A percentile compares a stretch with the other conserved stretches of the same genome.
These are phyloP conservation scores for Hericium erinaceus DNA, from an alignment of 768 basidiomycete species.

Conservation along the genomic window DNA sequence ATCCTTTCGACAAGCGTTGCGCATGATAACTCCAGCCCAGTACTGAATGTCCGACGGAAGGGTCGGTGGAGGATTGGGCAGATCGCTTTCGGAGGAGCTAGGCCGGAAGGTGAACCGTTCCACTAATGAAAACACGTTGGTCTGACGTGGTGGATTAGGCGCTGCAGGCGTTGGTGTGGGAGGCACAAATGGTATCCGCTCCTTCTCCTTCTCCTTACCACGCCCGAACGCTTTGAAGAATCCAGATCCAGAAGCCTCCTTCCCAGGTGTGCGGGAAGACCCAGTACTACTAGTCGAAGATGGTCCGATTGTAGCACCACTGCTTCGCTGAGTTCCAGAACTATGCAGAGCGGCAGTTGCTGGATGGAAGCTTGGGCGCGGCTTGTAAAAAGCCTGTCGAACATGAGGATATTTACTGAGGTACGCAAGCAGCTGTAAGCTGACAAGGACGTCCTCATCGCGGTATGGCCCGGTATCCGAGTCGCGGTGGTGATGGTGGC, in stretches of 20 bases:
- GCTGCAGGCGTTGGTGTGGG: conserved; percentile 18
- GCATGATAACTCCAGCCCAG: conserved; percentile 99
- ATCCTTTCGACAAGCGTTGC: conserved; percentile 97
- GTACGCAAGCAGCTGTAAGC: conserved; percentile 90
- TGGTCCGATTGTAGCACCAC: neutral
- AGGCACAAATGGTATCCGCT: conserved; percentile 16
- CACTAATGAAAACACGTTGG: conserved; percentile 93
- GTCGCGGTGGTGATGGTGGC: conserved; percentile 26
- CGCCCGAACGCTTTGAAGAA: conserved; percentile 37
- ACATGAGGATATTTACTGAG: conserved; percentile 98
- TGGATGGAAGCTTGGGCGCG: conserved; percentile 72
- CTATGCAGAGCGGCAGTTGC: conserved; percentile 35
- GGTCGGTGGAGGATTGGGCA: conserved; percentile 56
- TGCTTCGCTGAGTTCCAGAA: neutral
- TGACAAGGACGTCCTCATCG: conserved; percentile 89
- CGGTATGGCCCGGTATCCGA: conserved; percentile 63
- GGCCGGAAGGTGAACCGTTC: conserved; percentile 96
- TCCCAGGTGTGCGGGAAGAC: conserved; percentile 2
- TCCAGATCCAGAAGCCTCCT: neutral
- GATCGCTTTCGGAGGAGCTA: conserved; percentile 66
- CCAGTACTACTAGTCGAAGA: neutral
- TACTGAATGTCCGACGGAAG: conserved; percentile 91
- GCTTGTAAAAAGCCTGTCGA: conserved; percentile 90
- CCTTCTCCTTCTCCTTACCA: conserved; percentile 41
- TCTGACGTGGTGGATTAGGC: conserved; percentile 36